Evolutionary conservation across 768 basidiomycete species (phyloP).

Genomic region (Lactifluus hygrophoroides): DNA sequence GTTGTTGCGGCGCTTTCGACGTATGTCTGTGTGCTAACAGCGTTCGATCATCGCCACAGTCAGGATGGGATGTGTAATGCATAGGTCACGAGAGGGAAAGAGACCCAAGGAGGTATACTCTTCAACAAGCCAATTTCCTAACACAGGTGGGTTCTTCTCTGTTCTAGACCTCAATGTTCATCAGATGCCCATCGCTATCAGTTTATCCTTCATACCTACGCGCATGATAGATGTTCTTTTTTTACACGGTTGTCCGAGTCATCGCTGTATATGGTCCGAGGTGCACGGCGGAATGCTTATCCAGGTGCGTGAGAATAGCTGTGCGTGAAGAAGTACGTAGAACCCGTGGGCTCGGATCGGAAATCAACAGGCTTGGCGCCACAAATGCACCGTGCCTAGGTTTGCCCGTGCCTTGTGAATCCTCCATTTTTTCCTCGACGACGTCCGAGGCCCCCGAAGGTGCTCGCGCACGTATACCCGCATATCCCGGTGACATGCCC

Average conservation of each 20-base stretch:
- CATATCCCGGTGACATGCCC: not conserved
- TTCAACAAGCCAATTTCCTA: not conserved
- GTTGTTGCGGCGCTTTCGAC: conserved; percentile 63
- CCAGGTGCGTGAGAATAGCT: not conserved
- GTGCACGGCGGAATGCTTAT: not conserved
- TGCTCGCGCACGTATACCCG: not conserved
- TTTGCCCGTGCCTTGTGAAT: not conserved
- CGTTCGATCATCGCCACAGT: conserved; percentile 50
- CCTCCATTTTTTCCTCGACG: not conserved
- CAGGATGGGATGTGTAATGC: conserved; percentile 5
- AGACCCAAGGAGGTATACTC: not conserved
- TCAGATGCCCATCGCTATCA: not conserved
- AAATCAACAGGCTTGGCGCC: not conserved
- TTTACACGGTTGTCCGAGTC: not conserved
- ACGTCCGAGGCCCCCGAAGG: not conserved
- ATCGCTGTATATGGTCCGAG: not conserved
- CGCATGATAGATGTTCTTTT: not conserved
- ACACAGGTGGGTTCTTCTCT: not conserved
- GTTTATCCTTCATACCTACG: not conserved
- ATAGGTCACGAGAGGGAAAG: not conserved
- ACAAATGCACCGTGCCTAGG: not conserved
- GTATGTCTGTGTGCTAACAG: conserved; percentile 47
- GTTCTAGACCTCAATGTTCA: not conserved
- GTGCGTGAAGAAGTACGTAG: not conserved
- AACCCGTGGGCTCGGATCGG: not conserved